Conservation (phyloP, 176 grass and related monocot genomes). For the Oropetium thomaeum region DNA sequence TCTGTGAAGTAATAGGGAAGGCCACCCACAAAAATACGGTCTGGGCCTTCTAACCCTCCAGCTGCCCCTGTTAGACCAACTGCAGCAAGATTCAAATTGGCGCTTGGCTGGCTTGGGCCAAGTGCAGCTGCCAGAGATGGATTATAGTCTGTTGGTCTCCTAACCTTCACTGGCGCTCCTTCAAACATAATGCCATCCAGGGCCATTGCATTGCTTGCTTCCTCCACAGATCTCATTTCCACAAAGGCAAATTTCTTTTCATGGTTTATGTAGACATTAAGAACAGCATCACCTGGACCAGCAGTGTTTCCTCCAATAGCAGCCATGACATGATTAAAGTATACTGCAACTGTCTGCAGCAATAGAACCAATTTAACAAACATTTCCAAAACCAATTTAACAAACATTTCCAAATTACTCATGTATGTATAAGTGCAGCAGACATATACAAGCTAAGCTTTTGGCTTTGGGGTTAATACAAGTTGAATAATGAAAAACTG, state of each 20-base stretch:
- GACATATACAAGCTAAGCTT: background rate
- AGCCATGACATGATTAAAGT: slow-evolving; percentile 98
- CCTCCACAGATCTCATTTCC: slow-evolving; percentile 98
- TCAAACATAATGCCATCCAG: slow-evolving; percentile 98
- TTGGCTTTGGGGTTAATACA: too few relatives aligned
- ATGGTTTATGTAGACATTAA: slow-evolving; percentile 99
- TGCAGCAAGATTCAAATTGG: slow-evolving; percentile 89
- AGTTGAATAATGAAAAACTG: background rate
- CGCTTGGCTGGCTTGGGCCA: slow-evolving; percentile 84
- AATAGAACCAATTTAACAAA: background rate
- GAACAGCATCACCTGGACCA: slow-evolving; percentile 98
- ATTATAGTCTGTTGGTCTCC: slow-evolving; percentile 93
- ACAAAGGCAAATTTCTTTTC: slow-evolving; percentile 99
- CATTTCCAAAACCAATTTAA: background rate
- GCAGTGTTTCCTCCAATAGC: slow-evolving; percentile 96
- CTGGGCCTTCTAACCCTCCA: slow-evolving; percentile 92
- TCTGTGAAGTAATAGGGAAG: slow-evolving; percentile 99
- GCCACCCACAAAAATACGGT: slow-evolving; percentile 93
- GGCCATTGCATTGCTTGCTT: slow-evolving; percentile 99
- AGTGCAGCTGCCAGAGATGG: slow-evolving; percentile 93
- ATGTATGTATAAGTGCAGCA: background rate
- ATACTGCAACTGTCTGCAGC: slow-evolving; percentile 85
- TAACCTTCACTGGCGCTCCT: slow-evolving; percentile 91
- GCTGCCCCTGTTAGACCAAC: slow-evolving; percentile 82
- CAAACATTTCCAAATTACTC: background rate